Evolutionary conservation across 2,329 filamentous ascomycete genomes (phyloP).

Genomic region (Aschersonia sp.): DNA sequence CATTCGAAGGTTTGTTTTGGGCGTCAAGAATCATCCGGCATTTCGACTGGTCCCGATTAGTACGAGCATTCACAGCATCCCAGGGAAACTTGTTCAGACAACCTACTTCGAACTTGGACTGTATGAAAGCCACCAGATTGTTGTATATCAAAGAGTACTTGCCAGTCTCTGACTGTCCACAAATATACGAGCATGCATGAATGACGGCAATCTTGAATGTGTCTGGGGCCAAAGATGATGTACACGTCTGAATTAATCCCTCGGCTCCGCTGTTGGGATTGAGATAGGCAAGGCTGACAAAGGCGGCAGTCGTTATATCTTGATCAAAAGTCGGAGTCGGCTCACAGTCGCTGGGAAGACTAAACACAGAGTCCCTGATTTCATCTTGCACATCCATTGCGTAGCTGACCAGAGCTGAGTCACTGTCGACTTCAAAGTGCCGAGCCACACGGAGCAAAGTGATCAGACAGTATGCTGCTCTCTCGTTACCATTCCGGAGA

Average conservation of each 20-base stretch:
- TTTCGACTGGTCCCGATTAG: constrained; percentile 2
- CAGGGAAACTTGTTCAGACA: too few relatives aligned
- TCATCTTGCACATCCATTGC: constrained; percentile 58
- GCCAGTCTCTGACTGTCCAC: constrained; percentile 31
- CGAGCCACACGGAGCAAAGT: constrained; percentile 46
- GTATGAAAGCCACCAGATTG: constrained; percentile 40
- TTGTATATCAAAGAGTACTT: constrained; percentile 41
- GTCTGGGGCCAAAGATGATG: constrained; percentile 39
- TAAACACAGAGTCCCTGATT: constrained; percentile 50
- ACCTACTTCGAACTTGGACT: not conserved
- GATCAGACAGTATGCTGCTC: constrained; percentile 52
- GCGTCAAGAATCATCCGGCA: constrained; percentile 3
- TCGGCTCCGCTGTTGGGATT: constrained; percentile 44
- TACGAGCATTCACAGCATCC: not conserved
- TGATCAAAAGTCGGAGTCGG: constrained; percentile 42
- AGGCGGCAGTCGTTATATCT: constrained; percentile 50
- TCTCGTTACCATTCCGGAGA: constrained; percentile 48
- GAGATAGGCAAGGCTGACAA: constrained; percentile 49
- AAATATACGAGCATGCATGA: constrained; percentile 49
- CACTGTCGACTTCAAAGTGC: constrained; percentile 48
- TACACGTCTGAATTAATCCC: constrained; percentile 39
- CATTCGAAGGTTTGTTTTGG: constrained; percentile 11
- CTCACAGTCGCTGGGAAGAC: constrained; percentile 29
- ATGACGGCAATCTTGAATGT: constrained; percentile 49
- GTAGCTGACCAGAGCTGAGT: constrained; percentile 50